Evolutionary conservation across 2,329 filamentous ascomycete species (phyloP).

Genomic region (Coniochaeta sp.): DNA sequence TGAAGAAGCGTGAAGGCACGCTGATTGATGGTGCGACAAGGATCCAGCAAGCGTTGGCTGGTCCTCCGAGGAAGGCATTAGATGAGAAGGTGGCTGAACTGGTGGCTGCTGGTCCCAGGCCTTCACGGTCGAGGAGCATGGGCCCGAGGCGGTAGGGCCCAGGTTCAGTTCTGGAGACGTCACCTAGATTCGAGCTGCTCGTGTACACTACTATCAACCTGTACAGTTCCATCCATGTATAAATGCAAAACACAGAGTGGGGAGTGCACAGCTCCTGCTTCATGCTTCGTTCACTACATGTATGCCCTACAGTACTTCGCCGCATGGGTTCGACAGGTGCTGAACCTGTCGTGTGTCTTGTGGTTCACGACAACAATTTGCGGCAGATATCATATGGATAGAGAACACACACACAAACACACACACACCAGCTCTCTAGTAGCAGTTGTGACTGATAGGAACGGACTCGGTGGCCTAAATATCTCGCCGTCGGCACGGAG

Average conservation of each 20-base stretch:
- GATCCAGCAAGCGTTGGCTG: slow-evolving; percentile 32
- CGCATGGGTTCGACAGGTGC: neutral
- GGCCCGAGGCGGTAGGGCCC: neutral
- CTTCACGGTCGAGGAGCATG: neutral
- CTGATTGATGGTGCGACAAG: slow-evolving; percentile 50
- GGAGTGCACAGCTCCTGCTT: neutral
- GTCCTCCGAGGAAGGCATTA: slow-evolving; percentile 6
- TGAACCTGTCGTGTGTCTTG: neutral
- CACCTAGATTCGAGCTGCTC: neutral
- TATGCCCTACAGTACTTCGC: neutral
- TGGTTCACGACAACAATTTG: too few relatives aligned
- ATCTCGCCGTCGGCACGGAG: too few relatives aligned
- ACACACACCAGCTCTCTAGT: too few relatives aligned
- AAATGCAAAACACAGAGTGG: neutral
- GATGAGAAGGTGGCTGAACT: slow-evolving; percentile 13
- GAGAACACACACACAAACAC: too few relatives aligned
- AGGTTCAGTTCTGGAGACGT: too few relatives aligned
- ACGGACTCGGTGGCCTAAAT: too few relatives aligned
- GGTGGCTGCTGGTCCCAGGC: slow-evolving; percentile 10
- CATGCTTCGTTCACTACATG: neutral
- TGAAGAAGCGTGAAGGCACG: slow-evolving; percentile 42
- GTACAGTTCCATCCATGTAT: slow-evolving; percentile 1
- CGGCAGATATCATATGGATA: too few relatives aligned
- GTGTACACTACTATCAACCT: neutral
- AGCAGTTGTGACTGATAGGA: too few relatives aligned